phyloP scores from a whole-genome alignment of 228 moss, liverwort and hornwort species.

The Sphagnum fallax region DNA sequence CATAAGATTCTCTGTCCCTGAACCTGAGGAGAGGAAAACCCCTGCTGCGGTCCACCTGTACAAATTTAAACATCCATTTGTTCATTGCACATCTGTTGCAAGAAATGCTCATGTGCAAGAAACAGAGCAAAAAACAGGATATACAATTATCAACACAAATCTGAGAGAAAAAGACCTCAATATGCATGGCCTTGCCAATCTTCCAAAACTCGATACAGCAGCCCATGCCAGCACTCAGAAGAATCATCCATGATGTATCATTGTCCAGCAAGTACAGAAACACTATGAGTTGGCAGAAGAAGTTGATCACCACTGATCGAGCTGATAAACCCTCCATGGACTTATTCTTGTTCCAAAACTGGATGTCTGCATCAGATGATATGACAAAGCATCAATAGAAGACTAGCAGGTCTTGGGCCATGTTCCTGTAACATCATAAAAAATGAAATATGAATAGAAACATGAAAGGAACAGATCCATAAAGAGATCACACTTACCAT shows the following conservation, averaged over 20 bases:
- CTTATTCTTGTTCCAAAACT: conserved; percentile 99
- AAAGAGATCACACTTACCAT: conserved; percentile 33
- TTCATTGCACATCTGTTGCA: no score
- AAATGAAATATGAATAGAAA: neutral
- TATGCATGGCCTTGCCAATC: conserved; percentile 95
- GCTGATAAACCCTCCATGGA: conserved; percentile 99
- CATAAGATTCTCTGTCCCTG: conserved; percentile 84
- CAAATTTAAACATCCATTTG: neutral
- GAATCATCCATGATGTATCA: conserved; percentile 98
- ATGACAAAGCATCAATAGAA: neutral
- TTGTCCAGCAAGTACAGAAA: conserved; percentile 94
- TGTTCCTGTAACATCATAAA: no score
- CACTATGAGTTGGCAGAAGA: conserved; percentile 74
- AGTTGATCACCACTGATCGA: conserved; percentile 87
- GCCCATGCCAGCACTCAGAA: conserved; percentile 82
- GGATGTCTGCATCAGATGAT: conserved; percentile 57
- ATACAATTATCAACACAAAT: no score
- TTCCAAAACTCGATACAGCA: conserved; percentile 98
- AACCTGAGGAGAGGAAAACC: conserved; percentile 74
- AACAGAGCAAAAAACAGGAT: no score
- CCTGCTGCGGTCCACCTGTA: conserved; percentile 72
- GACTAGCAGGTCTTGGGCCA: neutral
- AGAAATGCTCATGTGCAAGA: no score
- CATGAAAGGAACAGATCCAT: neutral
- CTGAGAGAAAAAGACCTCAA: conserved; percentile 38